A percentile compares a stretch with the other conserved stretches of the same genome.
Evolutionary conservation across 139 green algal genomes (phyloP).

Genomic region (Chlorella sp.): DNA sequence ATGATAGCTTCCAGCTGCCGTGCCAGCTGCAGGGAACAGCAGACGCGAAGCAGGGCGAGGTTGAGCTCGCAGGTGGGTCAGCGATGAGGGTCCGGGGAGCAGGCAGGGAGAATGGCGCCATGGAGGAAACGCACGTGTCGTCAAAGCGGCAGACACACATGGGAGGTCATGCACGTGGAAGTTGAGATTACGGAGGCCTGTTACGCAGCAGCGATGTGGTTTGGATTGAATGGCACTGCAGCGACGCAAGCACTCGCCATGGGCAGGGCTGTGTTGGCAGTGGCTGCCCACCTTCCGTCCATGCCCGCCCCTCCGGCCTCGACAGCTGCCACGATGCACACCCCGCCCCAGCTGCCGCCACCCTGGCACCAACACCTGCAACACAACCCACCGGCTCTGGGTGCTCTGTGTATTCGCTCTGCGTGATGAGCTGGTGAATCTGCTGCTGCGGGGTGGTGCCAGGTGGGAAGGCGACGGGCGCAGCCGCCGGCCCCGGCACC

Average conservation of each 20-base stretch:
- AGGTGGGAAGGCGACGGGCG: conserved; percentile 2
- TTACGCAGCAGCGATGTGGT: not conserved
- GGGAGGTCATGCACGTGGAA: not conserved
- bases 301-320: not conserved
- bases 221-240: not conserved
- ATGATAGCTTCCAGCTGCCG: conserved; percentile 25
- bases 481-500: not conserved
- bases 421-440: not conserved
- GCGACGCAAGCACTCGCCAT: no score
- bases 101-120: not conserved
- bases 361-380: not conserved
- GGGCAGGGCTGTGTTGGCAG: not conserved
- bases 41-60: not conserved
- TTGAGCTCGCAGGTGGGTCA: not conserved
- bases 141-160: no score
- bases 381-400: not conserved
- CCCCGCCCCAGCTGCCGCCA: not conserved
- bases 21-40: not conserved
- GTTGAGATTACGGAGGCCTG: not conserved
- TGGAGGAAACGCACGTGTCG: no score
- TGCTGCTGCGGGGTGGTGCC: conserved; percentile 5
- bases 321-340: not conserved
- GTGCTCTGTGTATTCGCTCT: conserved; percentile 4
- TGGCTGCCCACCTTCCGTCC: not conserved
- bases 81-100: not conserved